Evolutionary conservation across 225 moss, liverwort and hornwort species (phyloP), one percentile per base, ranked within the genome.

Genomic region (Marchantia polymorpha): DNA sequence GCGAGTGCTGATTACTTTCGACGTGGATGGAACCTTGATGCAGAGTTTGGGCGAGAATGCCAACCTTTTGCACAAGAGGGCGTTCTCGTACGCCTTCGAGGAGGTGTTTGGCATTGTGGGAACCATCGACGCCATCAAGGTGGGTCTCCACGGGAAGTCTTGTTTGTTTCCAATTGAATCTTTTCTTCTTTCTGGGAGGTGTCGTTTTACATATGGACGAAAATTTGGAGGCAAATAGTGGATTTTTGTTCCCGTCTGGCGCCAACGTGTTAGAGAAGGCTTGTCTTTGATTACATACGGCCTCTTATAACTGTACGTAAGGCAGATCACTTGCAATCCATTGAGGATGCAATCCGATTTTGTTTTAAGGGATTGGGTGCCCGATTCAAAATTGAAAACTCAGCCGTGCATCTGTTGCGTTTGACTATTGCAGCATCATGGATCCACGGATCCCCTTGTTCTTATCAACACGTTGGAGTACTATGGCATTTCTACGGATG

Each of bases 11-110:
- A 82, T 96, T 39, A 94, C 96, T 3, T 94, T 96, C 73, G 96
- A 96, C 79, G 96, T 96, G 79, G 96, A 96, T 82, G 96, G 96
- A 39, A 96, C 96, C 27, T 83, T 96, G 86, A 86, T 92, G 92
- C 91, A 87, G 60, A 91, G 90, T 85, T 82, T 78, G 13, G 94
- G 92, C 17, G 80, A 83, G 82, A 86, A 87, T n/a, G 90, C 94
- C 81, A 96, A 96, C 81, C 85, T 86, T 77, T 84, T 96, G 89
- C 96, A 96, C 83, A 96, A 94, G 81, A 90, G 90, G 70, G 90
- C 96, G 16, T 96, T 96, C 82, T 88, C 94, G 12, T 89, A 79
- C 84, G 89, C 96, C 0, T 90, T 96, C 73, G 87, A 89, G n/a
- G 89, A 92, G 74, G 91, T 96, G 12, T 96, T 90, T 52, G 94